Evolutionary conservation across 441 rosid genomes (phyloP).

Genomic region (Erysimum cheiri): DNA sequence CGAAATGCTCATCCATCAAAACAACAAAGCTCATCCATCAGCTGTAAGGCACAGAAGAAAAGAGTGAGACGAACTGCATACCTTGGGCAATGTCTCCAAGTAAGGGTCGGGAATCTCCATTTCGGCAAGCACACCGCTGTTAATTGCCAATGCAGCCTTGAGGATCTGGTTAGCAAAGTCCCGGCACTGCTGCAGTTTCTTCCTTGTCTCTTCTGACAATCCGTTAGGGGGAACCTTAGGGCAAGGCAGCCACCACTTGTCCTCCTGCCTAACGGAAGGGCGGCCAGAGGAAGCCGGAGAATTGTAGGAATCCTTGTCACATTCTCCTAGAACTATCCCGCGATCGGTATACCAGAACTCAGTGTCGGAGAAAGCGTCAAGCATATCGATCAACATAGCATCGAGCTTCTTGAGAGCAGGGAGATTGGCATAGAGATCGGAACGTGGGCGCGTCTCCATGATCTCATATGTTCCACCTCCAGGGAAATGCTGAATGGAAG

Average conservation of each 20-base stretch:
- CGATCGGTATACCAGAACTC: conserved; percentile 96
- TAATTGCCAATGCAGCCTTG: conserved; percentile 98
- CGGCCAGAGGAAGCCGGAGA: conserved; percentile 44
- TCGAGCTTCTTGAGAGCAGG: conserved; percentile 98
- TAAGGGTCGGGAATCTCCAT: conserved; percentile 92
- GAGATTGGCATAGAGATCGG: conserved; percentile 81
- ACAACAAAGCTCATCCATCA: background rate
- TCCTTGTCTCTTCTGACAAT: conserved; percentile 77
- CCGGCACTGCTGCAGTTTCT: conserved; percentile 82
- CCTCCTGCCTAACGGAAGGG: conserved; percentile 75
- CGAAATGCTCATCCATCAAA: background rate
- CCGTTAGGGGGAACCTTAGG: conserved; percentile 85
- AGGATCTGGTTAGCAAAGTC: conserved; percentile 92
- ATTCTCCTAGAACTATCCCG: conserved; percentile 74
- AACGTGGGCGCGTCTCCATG: conserved; percentile 86
- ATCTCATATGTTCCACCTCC: conserved; percentile 96
- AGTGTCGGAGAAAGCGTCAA: conserved; percentile 71
- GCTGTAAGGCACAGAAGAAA: background rate
- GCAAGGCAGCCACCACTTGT: conserved; percentile 98
- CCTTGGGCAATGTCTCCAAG: conserved; percentile 92
- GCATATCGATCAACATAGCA: conserved; percentile 81
- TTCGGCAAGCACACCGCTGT: conserved; percentile 83
- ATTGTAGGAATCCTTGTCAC: conserved; percentile 53
- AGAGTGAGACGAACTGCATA: conserved; percentile 17
- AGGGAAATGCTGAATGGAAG: conserved; percentile 89